Conservation (phyloP, 2,329 filamentous ascomycete species). For the Exophiala oligosperma region DNA sequence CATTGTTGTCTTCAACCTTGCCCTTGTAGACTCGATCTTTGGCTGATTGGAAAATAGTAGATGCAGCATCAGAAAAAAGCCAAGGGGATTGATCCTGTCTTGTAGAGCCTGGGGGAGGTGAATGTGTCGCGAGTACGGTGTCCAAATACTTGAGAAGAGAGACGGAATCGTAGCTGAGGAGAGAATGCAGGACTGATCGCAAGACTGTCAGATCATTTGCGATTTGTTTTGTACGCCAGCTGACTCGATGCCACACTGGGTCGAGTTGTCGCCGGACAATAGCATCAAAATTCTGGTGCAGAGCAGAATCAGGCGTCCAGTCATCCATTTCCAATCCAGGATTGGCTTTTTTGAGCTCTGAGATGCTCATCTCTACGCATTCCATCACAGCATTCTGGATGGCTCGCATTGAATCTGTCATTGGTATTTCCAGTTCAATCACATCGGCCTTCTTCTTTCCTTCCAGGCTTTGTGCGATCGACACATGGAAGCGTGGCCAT, state of each 20-base stretch:
- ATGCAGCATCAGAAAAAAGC: conserved; percentile 92
- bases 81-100: conserved; percentile 89
- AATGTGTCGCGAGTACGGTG: conserved; percentile 87
- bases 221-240: conserved; percentile 92
- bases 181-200: conserved; percentile 73
- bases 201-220: conserved; percentile 85
- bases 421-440: conserved; percentile 91
- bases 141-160: conserved; percentile 92
- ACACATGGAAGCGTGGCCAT: conserved; percentile 91
- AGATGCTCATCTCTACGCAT: conserved; percentile 92
- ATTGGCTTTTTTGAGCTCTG: conserved; percentile 89
- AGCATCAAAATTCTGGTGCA: conserved; percentile 89
- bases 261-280: conserved; percentile 87
- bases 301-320: conserved; percentile 90
- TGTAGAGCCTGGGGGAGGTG: conserved; percentile 82
- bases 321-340: conserved; percentile 91
- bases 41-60: conserved; percentile 89
- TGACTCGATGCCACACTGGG: conserved; percentile 95
- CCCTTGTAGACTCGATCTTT: conserved; percentile 83
- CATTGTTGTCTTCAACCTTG: conserved; percentile 62
- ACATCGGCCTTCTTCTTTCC: conserved; percentile 93
- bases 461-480: conserved; percentile 85
- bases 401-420: conserved; percentile 90
- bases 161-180: conserved; percentile 85
- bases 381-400: conserved; percentile 95